Evolutionary conservation across 208 protist genomes (phyloP), one percentile per base, ranked within the genome.

Genomic region (Trypanosoma brucei): DNA sequence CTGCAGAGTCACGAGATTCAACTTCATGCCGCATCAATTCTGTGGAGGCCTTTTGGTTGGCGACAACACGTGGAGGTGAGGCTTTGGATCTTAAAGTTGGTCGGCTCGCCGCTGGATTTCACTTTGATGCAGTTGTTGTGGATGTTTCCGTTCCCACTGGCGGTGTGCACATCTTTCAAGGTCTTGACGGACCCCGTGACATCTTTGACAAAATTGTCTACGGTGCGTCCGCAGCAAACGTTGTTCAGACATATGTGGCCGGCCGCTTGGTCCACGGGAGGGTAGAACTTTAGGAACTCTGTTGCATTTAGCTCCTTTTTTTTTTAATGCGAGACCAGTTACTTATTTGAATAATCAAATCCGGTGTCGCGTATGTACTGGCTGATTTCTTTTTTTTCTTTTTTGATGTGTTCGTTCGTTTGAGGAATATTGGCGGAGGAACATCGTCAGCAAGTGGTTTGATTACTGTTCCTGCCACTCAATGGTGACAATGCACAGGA

Each of bases 41-140:
- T 55, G 53, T 89, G 11, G 86, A 93, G 54, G 78, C 75, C 0
- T 91, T 98, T 53, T 96, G 86, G 57, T 64, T 97, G 0, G 93
- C 91, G 2, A 98, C 96, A 13, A 68, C 90, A 37, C 82, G 83
- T 34, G 94, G 92, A 6, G 96, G 94, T 22, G 72, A 81, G 13
- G 74, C 79, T 4, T 76, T 98, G 30, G 81, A 92, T 59, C 39
- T 97, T 33, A 79, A 90, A n/a, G 70, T 98, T 46, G 96, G 93
- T 39, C 84, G 71, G 59, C 88, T 98, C 55, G 81, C 64, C 5
- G 68, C 79, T 0, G 91, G 92, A 0, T 97, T 94, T 65, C 50
- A 72, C 35, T 96, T 97, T 70, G 93, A 98, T 74, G 84, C 81
- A 1, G 7, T 98, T 6, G 69, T 93, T 30, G 76, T 97, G 46